Evolutionary conservation across 2,329 filamentous ascomycete genomes (phyloP).

Genomic region (Sordariomycetes sp.): DNA sequence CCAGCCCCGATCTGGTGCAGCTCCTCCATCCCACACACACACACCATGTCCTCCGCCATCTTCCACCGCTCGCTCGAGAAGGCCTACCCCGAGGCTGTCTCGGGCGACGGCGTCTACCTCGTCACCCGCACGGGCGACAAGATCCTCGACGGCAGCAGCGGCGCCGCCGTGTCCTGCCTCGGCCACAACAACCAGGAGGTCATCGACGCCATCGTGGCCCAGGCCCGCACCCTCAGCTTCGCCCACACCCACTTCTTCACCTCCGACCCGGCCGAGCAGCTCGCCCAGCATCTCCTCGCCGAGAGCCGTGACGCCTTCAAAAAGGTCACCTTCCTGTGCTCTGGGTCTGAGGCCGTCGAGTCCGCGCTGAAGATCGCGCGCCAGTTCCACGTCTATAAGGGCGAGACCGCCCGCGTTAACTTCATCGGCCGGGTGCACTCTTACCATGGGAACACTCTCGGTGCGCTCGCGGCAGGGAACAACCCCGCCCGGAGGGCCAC

Average conservation of each 20-base stretch:
- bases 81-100: slow-evolving; percentile 5
- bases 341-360: slow-evolving; percentile 28
- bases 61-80: slow-evolving; percentile 7
- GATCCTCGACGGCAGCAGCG: slow-evolving; percentile 58
- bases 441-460: slow-evolving; percentile 41
- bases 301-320: slow-evolving; percentile 18
- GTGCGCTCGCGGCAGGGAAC: slow-evolving; percentile 27
- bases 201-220: slow-evolving; percentile 39
- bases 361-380: slow-evolving; percentile 34
- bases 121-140: slow-evolving; percentile 23
- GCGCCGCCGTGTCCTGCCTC: slow-evolving; percentile 55
- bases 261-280: slow-evolving; percentile 14
- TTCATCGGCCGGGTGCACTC: slow-evolving; percentile 32
- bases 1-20: no score
- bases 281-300: slow-evolving; percentile 16
- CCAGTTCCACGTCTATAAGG: slow-evolving; percentile 33
- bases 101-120: slow-evolving; percentile 8
- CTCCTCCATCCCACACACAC: not conserved
- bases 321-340: slow-evolving; percentile 23
- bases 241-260: slow-evolving; percentile 16
- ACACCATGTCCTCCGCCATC: slow-evolving; percentile 3
- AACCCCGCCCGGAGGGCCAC: slow-evolving; percentile 15
- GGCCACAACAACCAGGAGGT: slow-evolving; percentile 50
- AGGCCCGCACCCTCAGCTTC: slow-evolving; percentile 31
- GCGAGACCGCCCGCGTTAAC: slow-evolving; percentile 21